phyloP scores from a whole-genome alignment of 2,329 filamentous ascomycete genomes.

The Sarocladium brachiariae region DNA sequence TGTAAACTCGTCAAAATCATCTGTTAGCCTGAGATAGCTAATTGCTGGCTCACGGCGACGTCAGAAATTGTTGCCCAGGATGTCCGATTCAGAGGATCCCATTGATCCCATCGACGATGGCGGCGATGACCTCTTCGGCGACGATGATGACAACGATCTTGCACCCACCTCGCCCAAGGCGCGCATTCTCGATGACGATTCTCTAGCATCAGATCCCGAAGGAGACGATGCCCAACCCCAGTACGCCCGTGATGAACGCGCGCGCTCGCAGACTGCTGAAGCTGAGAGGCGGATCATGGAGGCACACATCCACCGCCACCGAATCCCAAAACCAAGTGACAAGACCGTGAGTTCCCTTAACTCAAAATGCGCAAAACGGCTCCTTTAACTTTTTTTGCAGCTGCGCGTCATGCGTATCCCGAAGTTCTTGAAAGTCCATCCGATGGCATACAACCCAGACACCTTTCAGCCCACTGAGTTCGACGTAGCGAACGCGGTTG shows the following conservation, averaged over 20 bases:
- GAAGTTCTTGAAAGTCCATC: constrained; percentile 63
- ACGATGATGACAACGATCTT: constrained; percentile 48
- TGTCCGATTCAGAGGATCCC: constrained; percentile 52
- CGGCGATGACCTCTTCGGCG: constrained; percentile 57
- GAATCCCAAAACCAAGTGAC: constrained; percentile 63
- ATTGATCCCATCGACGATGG: constrained; percentile 42
- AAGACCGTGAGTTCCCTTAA: not conserved
- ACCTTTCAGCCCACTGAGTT: constrained; percentile 56
- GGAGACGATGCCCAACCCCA: constrained; percentile 28
- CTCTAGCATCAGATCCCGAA: constrained; percentile 45
- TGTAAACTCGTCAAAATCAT: not conserved
- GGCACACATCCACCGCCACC: constrained; percentile 60
- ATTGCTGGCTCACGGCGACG: not conserved
- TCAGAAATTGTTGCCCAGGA: constrained; percentile 19
- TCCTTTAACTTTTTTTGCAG: constrained; percentile 29
- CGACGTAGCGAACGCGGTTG: constrained; percentile 44
- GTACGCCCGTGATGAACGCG: constrained; percentile 3
- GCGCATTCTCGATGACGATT: constrained; percentile 56
- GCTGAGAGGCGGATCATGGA: constrained; percentile 46
- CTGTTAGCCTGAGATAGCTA: not conserved
- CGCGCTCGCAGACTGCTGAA: not conserved
- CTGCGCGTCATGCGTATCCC: constrained; percentile 66
- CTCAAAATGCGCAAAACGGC: not conserved
- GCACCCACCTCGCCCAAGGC: constrained; percentile 49
- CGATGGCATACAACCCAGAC: constrained; percentile 56